These are phyloP conservation scores for Plasmodium cynomolgi DNA, from an alignment of 169 alveolate genomes.

Conservation along the genomic window DNA sequence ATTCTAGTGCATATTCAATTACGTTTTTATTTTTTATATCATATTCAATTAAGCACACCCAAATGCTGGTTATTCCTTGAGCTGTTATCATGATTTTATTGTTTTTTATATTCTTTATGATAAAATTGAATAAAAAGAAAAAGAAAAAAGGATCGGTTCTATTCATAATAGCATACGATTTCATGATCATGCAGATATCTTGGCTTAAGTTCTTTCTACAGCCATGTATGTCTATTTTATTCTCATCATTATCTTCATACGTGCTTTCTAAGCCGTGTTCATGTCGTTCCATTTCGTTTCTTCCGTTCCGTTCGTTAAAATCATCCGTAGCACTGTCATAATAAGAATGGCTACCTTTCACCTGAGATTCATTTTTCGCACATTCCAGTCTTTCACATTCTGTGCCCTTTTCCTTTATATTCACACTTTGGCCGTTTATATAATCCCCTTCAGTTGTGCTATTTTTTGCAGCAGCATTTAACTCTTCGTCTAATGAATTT, in stretches of 20 bases:
- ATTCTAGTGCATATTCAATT: slow-evolving; percentile 80
- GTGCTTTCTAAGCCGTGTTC: slow-evolving; percentile 30
- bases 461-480: slow-evolving; percentile 12
- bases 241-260: slow-evolving; percentile 28
- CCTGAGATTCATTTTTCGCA: slow-evolving; percentile 13
- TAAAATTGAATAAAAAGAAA: slow-evolving; percentile 67
- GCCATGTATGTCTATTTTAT: slow-evolving; percentile 68
- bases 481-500: slow-evolving; percentile 64
- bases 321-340: background rate
- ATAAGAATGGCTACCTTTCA: slow-evolving; percentile 7
- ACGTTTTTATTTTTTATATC: slow-evolving; percentile 76
- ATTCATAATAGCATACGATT: slow-evolving; percentile 69
- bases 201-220: slow-evolving; percentile 57
- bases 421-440: slow-evolving; percentile 7
- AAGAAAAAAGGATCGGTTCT: slow-evolving; percentile 71
- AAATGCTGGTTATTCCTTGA: slow-evolving; percentile 86
- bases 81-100: slow-evolving; percentile 72
- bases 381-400: slow-evolving; percentile 18
- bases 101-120: slow-evolving; percentile 60
- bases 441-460: slow-evolving; percentile 9
- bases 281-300: slow-evolving; percentile 18
- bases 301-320: slow-evolving; percentile 29
- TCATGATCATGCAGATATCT: slow-evolving; percentile 73
- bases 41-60: slow-evolving; percentile 80
- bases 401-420: slow-evolving; percentile 25